A percentile compares a stretch with the other conserved stretches of the same genome.
These are phyloP conservation scores for Ascochyta rabiei DNA, from an alignment of 2,329 filamentous ascomycete genomes.

Conservation along the genomic window DNA sequence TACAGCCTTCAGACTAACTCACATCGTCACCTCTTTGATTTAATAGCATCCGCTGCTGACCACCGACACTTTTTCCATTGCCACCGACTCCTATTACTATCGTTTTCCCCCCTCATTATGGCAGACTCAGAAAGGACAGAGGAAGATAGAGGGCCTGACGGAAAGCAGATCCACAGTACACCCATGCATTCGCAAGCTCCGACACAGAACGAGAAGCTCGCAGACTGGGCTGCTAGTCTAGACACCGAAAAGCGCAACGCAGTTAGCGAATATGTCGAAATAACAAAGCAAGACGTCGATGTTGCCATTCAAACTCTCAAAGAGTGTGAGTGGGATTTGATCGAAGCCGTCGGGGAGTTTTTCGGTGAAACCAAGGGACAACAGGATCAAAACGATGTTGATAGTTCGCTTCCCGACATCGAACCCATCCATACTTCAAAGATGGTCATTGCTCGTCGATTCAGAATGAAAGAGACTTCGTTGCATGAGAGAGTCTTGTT, in stretches of 20 bases:
- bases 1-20: neutral
- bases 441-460: neutral
- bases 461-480: neutral
- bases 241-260: neutral
- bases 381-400: neutral
- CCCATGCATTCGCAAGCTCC: neutral
- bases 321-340: conserved; percentile 4
- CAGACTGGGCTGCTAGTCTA: neutral
- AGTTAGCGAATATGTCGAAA: neutral
- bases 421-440: neutral
- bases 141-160: neutral
- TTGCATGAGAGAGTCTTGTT: neutral
- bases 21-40: neutral
- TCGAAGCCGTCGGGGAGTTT: conserved; percentile 5
- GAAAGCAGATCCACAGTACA: neutral
- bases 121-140: neutral
- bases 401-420: neutral
- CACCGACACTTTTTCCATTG: neutral
- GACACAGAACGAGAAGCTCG: neutral
- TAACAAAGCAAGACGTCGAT: conserved; percentile 1
- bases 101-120: neutral
- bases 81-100: neutral
- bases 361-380: neutral
- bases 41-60: neutral
- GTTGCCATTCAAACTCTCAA: conserved; percentile 1